phyloP scores from a whole-genome alignment of 1,139 yeast genomes.

The Arxiozyma heterogenica region DNA sequence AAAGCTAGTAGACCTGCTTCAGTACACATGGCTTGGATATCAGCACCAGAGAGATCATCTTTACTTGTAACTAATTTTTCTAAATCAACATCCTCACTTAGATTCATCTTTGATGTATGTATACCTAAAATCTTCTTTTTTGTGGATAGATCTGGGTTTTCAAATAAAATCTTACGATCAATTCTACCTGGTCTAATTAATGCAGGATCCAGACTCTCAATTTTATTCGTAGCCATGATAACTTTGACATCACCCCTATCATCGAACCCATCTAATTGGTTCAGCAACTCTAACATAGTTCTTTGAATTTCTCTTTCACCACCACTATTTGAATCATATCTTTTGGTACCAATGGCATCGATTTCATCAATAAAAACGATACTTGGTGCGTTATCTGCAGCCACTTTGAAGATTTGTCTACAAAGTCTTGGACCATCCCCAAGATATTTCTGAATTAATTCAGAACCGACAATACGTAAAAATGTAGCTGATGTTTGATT shows the following conservation, averaged over 20 bases:
- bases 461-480: constrained; percentile 92
- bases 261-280: constrained; percentile 96
- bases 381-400: constrained; percentile 95
- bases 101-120: constrained; percentile 91
- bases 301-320: constrained; percentile 98
- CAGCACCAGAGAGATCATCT: constrained; percentile 97
- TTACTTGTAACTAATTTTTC: constrained; percentile 86
- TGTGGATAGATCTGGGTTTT: constrained; percentile 88
- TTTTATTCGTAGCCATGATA: constrained; percentile 97
- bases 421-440: constrained; percentile 97
- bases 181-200: constrained; percentile 98
- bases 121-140: constrained; percentile 88
- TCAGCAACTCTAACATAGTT: constrained; percentile 93
- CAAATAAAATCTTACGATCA: constrained; percentile 93
- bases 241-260: constrained; percentile 98
- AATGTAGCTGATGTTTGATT: constrained; percentile 96
- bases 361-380: constrained; percentile 98
- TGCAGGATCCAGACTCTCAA: constrained; percentile 94
- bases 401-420: constrained; percentile 92
- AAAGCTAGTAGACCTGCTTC: constrained; percentile 95
- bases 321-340: constrained; percentile 92
- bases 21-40: constrained; percentile 95
- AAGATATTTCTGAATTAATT: constrained; percentile 88
- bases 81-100: constrained; percentile 77
- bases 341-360: constrained; percentile 96